Conservation (phyloP, 768 basidiomycete genomes). For the Lentinus tigrinus region DNA sequence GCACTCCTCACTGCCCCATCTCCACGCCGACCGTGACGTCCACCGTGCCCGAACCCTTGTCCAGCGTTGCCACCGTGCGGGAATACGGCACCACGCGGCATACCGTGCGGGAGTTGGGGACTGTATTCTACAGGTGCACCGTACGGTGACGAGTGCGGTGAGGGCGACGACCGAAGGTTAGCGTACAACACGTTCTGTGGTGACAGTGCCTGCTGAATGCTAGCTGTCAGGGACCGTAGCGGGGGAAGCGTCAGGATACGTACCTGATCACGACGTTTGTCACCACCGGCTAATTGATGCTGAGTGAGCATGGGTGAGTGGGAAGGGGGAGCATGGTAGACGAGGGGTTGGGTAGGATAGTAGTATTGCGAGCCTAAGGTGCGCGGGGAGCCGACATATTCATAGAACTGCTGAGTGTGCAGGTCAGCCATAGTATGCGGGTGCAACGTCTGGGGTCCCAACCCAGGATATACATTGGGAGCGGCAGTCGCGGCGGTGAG, state of each 20-base stretch:
- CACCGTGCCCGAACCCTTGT: conserved; percentile 23
- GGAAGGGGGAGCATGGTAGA: conserved; percentile 53
- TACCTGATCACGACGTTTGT: conserved; percentile 61
- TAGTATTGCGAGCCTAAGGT: conserved; percentile 57
- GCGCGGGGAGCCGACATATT: conserved; percentile 49
- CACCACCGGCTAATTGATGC: conserved; percentile 42
- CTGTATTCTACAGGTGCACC: conserved; percentile 47
- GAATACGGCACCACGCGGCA: conserved; percentile 24
- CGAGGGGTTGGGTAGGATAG: conserved; percentile 56
- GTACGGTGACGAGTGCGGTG: conserved; percentile 46
- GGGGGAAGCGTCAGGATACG: conserved; percentile 3
- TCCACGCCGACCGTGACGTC: conserved; percentile 49
- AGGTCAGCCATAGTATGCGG: conserved; percentile 40
- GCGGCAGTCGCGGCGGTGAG: conserved; percentile 41
- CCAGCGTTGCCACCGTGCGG: conserved; percentile 27
- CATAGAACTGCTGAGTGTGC: conserved; percentile 57
- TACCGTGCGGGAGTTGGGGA: conserved; percentile 38
- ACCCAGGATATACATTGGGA: conserved; percentile 49
- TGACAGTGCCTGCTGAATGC: conserved; percentile 35
- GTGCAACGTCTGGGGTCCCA: conserved; percentile 42
- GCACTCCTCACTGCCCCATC: conserved; percentile 57
- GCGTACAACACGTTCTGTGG: conserved; percentile 42
- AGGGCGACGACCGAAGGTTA: conserved; percentile 41
- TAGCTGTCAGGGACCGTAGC: conserved; percentile 46
- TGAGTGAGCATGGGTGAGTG: conserved; percentile 58